Base-by-base conservation (phyloP, 768 basidiomycete species). In the Galerina marginata region DNA sequence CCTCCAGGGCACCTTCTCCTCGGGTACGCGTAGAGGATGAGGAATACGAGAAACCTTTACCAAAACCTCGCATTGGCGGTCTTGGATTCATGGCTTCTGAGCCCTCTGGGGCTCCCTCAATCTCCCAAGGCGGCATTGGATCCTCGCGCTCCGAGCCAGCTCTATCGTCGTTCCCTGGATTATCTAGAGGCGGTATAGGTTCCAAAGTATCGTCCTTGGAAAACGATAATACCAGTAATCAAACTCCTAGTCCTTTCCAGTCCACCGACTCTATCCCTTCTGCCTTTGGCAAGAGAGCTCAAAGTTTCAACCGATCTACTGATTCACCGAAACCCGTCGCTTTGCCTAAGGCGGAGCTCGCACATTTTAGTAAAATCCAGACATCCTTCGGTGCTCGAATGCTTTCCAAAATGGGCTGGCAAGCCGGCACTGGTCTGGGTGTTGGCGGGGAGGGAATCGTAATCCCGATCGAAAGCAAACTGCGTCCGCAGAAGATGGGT, bases 331-430 rank as follows among this genome's bases (percentile, higher is more conserved):
- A 83, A 50, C 76, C 83, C 15, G 76, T 79, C 2, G 77, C 81
- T 3, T 82, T 97, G 16, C 84, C 83, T 16, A 75, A 85, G 1
- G 67, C 80, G 15, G 96, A 99, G 67, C 78, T 81, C 59, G 79
- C 81, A n/a, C 96, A 98, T 71, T 96, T 99, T 73, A 81, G 77
- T 63, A 92, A 91, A 66, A 81, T 99, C 11, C 80, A 84, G 43
- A 83, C 86, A 14, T 81, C 90, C 0, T 89, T 94, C 61, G 96
- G 95, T 65, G 92, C 96, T 16, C 89, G 89, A 58, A 87, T 99
- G 86, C 85, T 99, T 23, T 85, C 86, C 33, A 99, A 96, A 79
- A 95, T 96, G 90, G 97, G 97, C 7, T 99, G 97, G 96, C 81
- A 88, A 69, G 78, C 89, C 0, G 96, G 89, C 3, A 81, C 81